Percentiles rank a stretch among this genome's conserved stretches.
Conservation (phyloP, 208 protist species). For the Trichomonas vaginalis region DNA sequence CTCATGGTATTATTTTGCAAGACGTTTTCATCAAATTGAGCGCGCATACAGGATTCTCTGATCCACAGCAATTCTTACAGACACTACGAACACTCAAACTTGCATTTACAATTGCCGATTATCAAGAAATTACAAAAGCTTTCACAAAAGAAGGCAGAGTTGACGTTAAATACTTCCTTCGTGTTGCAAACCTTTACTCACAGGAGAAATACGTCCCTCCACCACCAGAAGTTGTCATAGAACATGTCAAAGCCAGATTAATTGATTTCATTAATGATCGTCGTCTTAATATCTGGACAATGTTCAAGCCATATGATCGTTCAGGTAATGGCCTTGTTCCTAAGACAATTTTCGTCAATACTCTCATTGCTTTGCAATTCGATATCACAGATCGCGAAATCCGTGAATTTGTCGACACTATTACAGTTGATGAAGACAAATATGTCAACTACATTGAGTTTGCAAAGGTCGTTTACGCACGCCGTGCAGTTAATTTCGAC, state of each 20-base stretch:
- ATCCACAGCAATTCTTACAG: background rate
- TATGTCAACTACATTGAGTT: background rate
- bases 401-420: background rate
- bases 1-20: background rate
- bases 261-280: background rate
- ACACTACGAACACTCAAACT: background rate
- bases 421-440: background rate
- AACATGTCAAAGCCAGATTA: background rate
- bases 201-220: background rate
- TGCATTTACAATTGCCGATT: background rate
- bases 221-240: background rate
- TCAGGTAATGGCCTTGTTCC: background rate
- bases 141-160: background rate
- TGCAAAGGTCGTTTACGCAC: background rate
- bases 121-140: background rate
- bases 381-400: background rate
- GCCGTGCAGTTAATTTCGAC: background rate
- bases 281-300: background rate
- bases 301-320: background rate
- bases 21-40: background rate
- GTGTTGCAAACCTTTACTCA: background rate
- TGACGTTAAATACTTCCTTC: background rate
- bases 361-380: background rate
- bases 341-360: background rate
- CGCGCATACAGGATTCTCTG: background rate